Base-by-base conservation (phyloP, 805 yeast species). In the Ogataea dorogensis region DNA sequence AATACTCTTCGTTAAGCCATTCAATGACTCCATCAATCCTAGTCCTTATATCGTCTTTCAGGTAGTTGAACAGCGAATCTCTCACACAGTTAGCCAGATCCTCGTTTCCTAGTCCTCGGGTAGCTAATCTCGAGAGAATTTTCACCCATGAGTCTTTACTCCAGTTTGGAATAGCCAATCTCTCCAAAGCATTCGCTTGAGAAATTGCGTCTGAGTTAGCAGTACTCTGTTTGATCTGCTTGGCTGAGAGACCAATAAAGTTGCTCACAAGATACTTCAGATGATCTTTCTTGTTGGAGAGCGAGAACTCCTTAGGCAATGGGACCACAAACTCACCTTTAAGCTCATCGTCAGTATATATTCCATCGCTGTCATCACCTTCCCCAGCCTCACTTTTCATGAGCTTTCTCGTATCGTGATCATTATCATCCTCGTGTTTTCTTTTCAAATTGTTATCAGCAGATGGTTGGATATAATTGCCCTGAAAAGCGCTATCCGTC, bases 1-100 rank as follows among this genome's bases (percentile, higher is more conserved):
- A 58, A 32, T 96, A 93, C 59, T 93, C 98, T 61, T 93, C 98
- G 51, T 84, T 89, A 37, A 93, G 64, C 99, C 99, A 93, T 44
- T 84, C 88, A 24, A 91, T 78, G 13, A 87, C 79, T 22, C 81
- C 62, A 40, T 86, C 94, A 9, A 89, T 70, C 22, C 91, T 67
- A 7, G 67, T 68, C 37, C 82, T 82, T 49, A 89, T 79, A 53
- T 84, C 86, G 8, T 72, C 79, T 50, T 86, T 67, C 37, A 87
- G 80, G 54, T 82, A 85, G 12, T 79, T 77, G 42, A 82, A 81
- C 8, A 93, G 63, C 15, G 86, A 75, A 15, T 73, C 77, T 48
- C 96, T 70, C 9, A 91, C 75, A 42, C 77, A 55, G 36, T 77
- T 73, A 42, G 86, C 68, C 56, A 76, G 68, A 29, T 67, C 75